These are phyloP conservation scores for Ustilago crameri DNA, from an alignment of 1,284 basidiomycete genomes.

Conservation along the genomic window DNA sequence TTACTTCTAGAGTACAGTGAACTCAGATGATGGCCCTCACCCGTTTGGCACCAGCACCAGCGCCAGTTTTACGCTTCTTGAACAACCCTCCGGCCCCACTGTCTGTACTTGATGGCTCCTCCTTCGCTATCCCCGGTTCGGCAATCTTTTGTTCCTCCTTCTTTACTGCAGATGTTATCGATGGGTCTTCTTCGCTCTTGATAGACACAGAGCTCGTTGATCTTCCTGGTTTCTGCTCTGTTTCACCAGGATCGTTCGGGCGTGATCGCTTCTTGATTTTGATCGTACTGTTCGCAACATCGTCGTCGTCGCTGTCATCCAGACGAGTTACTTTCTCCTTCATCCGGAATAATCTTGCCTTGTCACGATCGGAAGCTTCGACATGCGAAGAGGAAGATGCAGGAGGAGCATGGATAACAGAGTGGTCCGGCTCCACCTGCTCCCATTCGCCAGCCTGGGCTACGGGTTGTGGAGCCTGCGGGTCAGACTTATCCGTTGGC, in stretches of 20 bases:
- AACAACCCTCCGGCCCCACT: conserved; percentile 40
- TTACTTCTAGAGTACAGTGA: not conserved
- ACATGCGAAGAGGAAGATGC: conserved; percentile 3
- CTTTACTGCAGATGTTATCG: not conserved
- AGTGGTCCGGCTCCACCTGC: conserved; percentile 72
- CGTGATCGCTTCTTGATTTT: conserved; percentile 52
- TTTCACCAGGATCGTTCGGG: not conserved
- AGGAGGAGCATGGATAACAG: conserved; percentile 32
- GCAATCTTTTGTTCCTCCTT: not conserved
- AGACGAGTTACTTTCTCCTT: conserved; percentile 36
- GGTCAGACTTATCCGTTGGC: conserved; percentile 70
- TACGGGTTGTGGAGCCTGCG: conserved; percentile 74
- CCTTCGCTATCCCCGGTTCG: not conserved
- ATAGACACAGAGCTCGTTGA: conserved; percentile 1
- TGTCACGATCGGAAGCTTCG: conserved; percentile 38
- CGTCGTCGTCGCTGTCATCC: conserved; percentile 42
- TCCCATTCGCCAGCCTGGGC: conserved; percentile 88
- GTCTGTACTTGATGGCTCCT: not conserved
- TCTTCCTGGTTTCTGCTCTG: conserved; percentile 12
- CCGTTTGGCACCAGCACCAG: conserved; percentile 57
- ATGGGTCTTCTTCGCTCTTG: conserved; percentile 6
- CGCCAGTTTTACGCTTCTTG: conserved; percentile 56
- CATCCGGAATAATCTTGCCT: conserved; percentile 51
- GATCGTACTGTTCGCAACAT: conserved; percentile 29
- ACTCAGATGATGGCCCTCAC: conserved; percentile 49